Conservation (phyloP, 2,329 filamentous ascomycete species). For the Fusarium verrucosum region DNA sequence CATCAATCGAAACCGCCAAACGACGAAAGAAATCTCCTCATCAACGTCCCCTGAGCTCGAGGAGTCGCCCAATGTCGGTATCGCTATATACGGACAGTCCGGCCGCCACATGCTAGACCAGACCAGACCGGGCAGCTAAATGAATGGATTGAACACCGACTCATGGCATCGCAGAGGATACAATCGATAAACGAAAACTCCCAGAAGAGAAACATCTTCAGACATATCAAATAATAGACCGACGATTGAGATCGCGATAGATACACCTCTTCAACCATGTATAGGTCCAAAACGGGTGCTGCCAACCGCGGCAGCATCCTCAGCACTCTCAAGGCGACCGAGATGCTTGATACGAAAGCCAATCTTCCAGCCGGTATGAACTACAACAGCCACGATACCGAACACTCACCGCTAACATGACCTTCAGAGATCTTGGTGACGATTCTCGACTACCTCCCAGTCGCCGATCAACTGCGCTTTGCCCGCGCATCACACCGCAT, state of each 20-base stretch:
- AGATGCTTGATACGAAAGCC: slow-evolving; percentile 81
- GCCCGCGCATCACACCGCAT: slow-evolving; percentile 85
- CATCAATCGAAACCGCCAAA: not conserved
- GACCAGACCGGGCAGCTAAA: slow-evolving; percentile 17
- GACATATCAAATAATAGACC: not conserved
- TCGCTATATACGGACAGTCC: slow-evolving; percentile 21
- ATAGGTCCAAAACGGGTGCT: slow-evolving; percentile 55
- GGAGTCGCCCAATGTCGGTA: slow-evolving; percentile 23
- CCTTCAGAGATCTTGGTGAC: slow-evolving; percentile 80
- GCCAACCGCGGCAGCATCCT: slow-evolving; percentile 66
- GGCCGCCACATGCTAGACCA: slow-evolving; percentile 36
- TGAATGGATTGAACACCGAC: slow-evolving; percentile 27
- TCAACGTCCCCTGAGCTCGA: not conserved
- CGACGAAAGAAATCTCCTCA: not conserved
- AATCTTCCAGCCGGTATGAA: slow-evolving; percentile 80
- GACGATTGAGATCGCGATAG: not conserved
- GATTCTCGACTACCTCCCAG: slow-evolving; percentile 88
- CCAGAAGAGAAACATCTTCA: not conserved
- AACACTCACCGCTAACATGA: slow-evolving; percentile 11
- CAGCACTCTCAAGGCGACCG: slow-evolving; percentile 79
- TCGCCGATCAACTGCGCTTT: slow-evolving; percentile 85
- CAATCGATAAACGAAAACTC: slow-evolving; percentile 17
- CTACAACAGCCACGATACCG: not conserved
- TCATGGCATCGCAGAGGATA: slow-evolving; percentile 23
- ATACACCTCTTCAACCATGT: slow-evolving; percentile 48